Evolutionary conservation across 208 protist species (phyloP).

Genomic region (Leishmania gerbilli): DNA sequence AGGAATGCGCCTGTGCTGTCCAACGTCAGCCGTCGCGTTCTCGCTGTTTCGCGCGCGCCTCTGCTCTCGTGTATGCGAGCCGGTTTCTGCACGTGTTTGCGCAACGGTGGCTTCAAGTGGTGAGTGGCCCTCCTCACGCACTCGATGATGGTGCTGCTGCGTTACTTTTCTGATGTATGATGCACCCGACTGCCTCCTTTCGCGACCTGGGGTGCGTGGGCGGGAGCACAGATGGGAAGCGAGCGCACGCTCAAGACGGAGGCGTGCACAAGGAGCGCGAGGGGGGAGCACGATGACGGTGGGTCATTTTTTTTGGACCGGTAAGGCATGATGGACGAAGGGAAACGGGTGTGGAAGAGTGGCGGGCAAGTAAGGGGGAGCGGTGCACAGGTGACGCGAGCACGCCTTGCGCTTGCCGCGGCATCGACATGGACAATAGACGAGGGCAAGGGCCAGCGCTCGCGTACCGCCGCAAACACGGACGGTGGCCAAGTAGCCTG

Average conservation of each 20-base stretch:
- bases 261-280: background rate
- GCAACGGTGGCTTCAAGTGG: background rate
- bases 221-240: background rate
- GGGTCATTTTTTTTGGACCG: background rate
- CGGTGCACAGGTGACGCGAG: too few species aligned
- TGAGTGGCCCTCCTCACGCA: conserved; percentile 6
- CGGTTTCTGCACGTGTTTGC: background rate
- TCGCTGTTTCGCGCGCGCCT: background rate
- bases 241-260: background rate
- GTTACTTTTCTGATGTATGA: background rate
- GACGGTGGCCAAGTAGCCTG: background rate
- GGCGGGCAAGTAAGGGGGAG: background rate
- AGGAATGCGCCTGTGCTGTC: background rate
- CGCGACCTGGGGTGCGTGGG: background rate
- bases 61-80: background rate
- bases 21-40: background rate
- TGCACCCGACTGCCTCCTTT: background rate
- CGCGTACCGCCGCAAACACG: background rate
- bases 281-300: background rate
- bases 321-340: background rate
- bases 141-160: background rate
- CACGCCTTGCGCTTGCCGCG: background rate
- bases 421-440: background rate
- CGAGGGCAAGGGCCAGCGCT: background rate
- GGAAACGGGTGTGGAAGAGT: background rate